Conservation (phyloP, 306 rosid species). For the Inga leiocalycina region DNA sequence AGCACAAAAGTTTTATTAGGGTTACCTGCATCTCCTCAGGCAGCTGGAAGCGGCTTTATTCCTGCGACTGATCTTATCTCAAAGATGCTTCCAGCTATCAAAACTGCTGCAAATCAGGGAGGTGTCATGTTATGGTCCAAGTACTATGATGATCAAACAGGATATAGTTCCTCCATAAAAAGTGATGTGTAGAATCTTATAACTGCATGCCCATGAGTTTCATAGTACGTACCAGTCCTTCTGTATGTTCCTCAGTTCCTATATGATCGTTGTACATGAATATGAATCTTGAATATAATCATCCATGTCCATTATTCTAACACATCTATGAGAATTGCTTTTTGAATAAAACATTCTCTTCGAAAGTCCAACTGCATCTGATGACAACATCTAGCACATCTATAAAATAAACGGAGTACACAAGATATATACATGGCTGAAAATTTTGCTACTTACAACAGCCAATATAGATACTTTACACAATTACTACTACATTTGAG, state of each 20-base stretch:
- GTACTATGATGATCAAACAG: slow-evolving; percentile 59
- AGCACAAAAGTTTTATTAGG: slow-evolving; percentile 54
- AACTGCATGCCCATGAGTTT: neutral
- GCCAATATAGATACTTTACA: neutral
- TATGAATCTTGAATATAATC: neutral
- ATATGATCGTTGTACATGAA: slow-evolving; percentile 4
- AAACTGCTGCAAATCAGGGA: slow-evolving; percentile 56
- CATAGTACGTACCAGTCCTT: neutral
- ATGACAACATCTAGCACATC: neutral
- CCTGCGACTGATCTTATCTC: slow-evolving; percentile 43
- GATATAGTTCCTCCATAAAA: slow-evolving; percentile 63
- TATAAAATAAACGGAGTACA: neutral
- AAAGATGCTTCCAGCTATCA: slow-evolving; percentile 56
- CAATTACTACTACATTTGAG: neutral
- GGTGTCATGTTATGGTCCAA: slow-evolving; percentile 83
- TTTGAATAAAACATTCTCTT: neutral
- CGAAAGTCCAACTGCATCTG: neutral
- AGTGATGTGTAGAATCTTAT: slow-evolving; percentile 35
- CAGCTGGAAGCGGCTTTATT: slow-evolving; percentile 65
- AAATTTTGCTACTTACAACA: slow-evolving; percentile 17
- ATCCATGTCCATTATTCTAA: neutral
- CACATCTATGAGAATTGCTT: neutral
- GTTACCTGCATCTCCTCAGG: slow-evolving; percentile 55
- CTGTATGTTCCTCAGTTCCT: neutral
- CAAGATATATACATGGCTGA: neutral